These are phyloP conservation scores for Blepharisma undulans DNA, from an alignment of 169 alveolate species.

Conservation along the genomic window DNA sequence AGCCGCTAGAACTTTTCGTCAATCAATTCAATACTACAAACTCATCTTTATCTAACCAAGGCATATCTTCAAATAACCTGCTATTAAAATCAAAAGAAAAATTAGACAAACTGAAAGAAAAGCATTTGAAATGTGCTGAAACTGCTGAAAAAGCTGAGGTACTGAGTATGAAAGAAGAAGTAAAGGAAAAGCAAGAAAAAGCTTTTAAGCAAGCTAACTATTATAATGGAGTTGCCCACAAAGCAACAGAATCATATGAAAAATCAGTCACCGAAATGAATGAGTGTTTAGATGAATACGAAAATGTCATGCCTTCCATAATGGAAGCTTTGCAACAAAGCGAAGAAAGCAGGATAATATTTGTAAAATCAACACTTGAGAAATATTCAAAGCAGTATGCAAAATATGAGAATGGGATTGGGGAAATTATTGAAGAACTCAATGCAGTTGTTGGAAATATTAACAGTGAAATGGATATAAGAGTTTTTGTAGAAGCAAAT, in stretches of 20 bases:
- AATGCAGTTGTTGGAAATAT: neutral
- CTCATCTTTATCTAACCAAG: neutral
- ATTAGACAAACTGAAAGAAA: neutral
- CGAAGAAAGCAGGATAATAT: neutral
- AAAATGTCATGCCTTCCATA: neutral
- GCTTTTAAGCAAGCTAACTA: neutral
- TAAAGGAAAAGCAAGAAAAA: slow-evolving; percentile 18
- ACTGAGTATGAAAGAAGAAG: neutral
- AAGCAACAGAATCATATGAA: neutral
- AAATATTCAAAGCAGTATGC: neutral
- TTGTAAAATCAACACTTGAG: neutral
- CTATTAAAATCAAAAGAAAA: neutral
- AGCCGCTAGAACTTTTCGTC: slow-evolving; percentile 29
- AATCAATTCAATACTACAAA: slow-evolving; percentile 12
- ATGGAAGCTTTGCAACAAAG: slow-evolving; percentile 17
- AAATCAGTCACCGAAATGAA: neutral
- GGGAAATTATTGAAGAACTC: neutral
- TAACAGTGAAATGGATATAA: slow-evolving; percentile 26
- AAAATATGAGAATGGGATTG: neutral
- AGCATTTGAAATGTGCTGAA: neutral
- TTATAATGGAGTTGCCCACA: neutral
- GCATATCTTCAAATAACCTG: neutral
- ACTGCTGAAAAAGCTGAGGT: slow-evolving; percentile 5
- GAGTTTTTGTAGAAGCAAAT: slow-evolving; percentile 29
- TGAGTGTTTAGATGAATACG: neutral